A percentile compares a stretch with the other conserved stretches of the same genome.
phyloP scores from a whole-genome alignment of 1,284 basidiomycete species.

The Trametes pubescens region DNA sequence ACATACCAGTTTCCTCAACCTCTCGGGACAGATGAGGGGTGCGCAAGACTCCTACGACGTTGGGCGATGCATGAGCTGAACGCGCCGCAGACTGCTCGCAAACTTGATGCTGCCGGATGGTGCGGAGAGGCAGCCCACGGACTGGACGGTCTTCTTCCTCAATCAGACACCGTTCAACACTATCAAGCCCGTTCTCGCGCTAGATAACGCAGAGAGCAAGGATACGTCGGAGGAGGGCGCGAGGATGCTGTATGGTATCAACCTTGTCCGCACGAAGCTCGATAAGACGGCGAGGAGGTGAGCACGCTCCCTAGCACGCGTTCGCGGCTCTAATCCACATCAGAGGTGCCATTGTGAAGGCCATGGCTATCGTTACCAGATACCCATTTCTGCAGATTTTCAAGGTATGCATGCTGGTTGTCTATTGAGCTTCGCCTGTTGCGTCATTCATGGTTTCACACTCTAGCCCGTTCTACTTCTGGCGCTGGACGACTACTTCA shows the following conservation, averaged over 20 bases:
- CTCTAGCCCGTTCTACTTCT: slow-evolving; percentile 88
- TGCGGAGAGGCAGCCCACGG: slow-evolving; percentile 91
- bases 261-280: slow-evolving; percentile 94
- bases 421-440: background rate
- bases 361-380: slow-evolving; percentile 94
- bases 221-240: slow-evolving; percentile 54
- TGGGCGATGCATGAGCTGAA: background rate
- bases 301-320: slow-evolving; percentile 38
- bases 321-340: slow-evolving; percentile 13
- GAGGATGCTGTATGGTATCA: slow-evolving; percentile 86
- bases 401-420: slow-evolving; percentile 64
- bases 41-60: slow-evolving; percentile 37
- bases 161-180: slow-evolving; percentile 91
- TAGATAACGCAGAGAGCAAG: slow-evolving; percentile 57
- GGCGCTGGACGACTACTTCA: slow-evolving; percentile 96
- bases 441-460: slow-evolving; percentile 2
- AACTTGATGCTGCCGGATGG: slow-evolving; percentile 99
- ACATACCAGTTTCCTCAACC: slow-evolving; percentile 95
- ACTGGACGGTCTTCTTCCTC: slow-evolving; percentile 99
- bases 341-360: slow-evolving; percentile 95
- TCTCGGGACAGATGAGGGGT: slow-evolving; percentile 93
- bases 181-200: slow-evolving; percentile 82
- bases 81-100: slow-evolving; percentile 76
- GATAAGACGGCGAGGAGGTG: slow-evolving; percentile 88
- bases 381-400: slow-evolving; percentile 98